Evolutionary conservation across 176 grass and related monocot genomes (phyloP).

Genomic region (Aegilops speltoides): DNA sequence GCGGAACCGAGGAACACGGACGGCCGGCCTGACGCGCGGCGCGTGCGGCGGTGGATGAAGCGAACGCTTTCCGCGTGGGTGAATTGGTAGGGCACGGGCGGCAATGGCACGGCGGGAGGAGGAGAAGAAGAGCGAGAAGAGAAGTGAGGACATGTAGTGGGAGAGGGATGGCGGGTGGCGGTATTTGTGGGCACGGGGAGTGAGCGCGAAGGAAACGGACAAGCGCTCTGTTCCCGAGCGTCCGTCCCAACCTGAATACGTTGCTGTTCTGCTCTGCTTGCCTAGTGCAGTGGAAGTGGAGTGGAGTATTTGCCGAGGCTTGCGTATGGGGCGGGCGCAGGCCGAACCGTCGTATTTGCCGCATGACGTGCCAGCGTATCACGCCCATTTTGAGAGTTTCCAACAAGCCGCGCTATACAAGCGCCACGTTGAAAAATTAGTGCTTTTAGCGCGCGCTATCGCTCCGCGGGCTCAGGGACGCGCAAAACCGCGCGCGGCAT

Average conservation of each 20-base stretch:
- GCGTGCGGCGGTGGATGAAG: neutral
- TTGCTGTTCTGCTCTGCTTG: neutral
- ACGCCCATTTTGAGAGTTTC: too few relatives aligned
- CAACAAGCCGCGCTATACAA: too few relatives aligned
- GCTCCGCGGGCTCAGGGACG: too few relatives aligned
- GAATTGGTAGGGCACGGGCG: neutral
- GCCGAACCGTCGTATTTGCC: neutral
- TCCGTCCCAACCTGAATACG: neutral
- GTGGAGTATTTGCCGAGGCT: neutral
- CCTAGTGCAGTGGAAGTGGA: neutral
- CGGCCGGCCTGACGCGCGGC: neutral
- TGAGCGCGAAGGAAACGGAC: conserved; percentile 11
- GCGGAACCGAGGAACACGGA: neutral
- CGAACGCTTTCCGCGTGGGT: neutral
- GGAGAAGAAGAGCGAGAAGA: too few relatives aligned
- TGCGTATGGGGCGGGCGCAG: neutral
- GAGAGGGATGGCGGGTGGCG: neutral
- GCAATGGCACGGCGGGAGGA: neutral
- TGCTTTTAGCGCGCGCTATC: too few relatives aligned
- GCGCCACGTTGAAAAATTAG: too few relatives aligned
- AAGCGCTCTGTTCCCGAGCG: conserved; percentile 4
- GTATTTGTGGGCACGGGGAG: conserved; percentile 26
- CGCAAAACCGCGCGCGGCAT: too few relatives aligned
- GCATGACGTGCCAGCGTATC: neutral
- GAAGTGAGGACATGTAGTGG: neutral